phyloP scores from a whole-genome alignment of 352 stramenopile species.

The Thraustochytrium sp. region DNA sequence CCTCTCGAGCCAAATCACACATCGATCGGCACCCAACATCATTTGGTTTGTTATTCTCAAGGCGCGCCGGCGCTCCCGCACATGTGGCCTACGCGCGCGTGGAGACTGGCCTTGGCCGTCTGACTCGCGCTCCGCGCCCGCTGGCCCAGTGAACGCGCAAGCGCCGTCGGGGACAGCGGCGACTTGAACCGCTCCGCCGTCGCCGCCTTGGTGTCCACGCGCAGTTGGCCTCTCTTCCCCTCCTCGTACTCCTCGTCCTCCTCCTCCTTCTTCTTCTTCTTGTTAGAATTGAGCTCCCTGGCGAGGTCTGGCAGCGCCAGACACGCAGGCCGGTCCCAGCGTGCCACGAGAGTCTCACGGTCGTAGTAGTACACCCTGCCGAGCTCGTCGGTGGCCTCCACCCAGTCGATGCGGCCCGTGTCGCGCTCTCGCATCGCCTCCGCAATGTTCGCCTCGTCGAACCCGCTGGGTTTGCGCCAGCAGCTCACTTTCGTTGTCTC shows the following conservation, averaged over 20 bases:
- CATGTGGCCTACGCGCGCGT: neutral
- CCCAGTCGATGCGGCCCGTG: neutral
- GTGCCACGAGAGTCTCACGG: neutral
- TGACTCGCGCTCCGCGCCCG: neutral
- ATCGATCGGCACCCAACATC: too few species aligned
- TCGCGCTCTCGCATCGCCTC: neutral
- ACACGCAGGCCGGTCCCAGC: slow-evolving; percentile 1
- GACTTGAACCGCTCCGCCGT: neutral
- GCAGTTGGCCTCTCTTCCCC: neutral
- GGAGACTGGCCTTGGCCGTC: neutral
- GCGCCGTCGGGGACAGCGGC: neutral
- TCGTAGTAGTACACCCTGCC: slow-evolving; percentile 27
- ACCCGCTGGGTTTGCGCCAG: neutral
- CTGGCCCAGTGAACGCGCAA: neutral
- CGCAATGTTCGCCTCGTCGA: neutral
- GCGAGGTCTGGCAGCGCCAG: slow-evolving; percentile 14
- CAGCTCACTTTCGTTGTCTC: neutral
- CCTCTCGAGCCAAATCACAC: too few species aligned
- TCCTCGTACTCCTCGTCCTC: neutral
- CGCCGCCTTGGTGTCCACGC: neutral
- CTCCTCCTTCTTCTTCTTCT: neutral
- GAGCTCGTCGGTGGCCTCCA: neutral
- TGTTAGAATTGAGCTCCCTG: too few species aligned
- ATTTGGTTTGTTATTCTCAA: too few species aligned
- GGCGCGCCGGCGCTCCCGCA: neutral